phyloP scores from a whole-genome alignment of 2,329 filamentous ascomycete species.

The Podosphaera xanthii region DNA sequence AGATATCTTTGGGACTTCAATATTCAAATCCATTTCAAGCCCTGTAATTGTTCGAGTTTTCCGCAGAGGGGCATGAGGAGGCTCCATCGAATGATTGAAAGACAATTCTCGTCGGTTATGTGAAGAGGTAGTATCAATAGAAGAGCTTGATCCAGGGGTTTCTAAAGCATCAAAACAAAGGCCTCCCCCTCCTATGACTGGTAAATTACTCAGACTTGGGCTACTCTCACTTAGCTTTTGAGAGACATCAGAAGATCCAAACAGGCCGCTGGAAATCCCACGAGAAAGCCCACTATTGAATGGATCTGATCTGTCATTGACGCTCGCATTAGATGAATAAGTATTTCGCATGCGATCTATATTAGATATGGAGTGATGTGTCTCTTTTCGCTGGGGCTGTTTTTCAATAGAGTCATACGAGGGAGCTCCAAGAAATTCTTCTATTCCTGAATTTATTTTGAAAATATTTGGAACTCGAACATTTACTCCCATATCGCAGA shows the following conservation, averaged over 20 bases:
- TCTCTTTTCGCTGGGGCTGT: slow-evolving; percentile 8
- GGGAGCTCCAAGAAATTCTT: slow-evolving; percentile 22
- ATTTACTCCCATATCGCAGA: slow-evolving; percentile 71
- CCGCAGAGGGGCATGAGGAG: slow-evolving; percentile 24
- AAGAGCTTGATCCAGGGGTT: slow-evolving; percentile 30
- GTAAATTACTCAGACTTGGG: slow-evolving; percentile 16
- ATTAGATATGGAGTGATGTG: slow-evolving; percentile 6
- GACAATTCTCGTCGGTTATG: slow-evolving; percentile 13
- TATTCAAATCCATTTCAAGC: slow-evolving; percentile 16
- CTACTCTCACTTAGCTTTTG: slow-evolving; percentile 17
- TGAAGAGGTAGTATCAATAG: slow-evolving; percentile 16
- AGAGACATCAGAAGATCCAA: slow-evolving; percentile 13
- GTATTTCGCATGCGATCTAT: slow-evolving; percentile 11
- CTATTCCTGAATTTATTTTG: slow-evolving; percentile 44
- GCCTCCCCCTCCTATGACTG: slow-evolving; percentile 12
- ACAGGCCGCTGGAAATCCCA: slow-evolving; percentile 13
- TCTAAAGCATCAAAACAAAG: slow-evolving; percentile 33
- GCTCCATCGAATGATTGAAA: slow-evolving; percentile 18
- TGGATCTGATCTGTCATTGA: slow-evolving; percentile 14
- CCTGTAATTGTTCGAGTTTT: slow-evolving; percentile 15
- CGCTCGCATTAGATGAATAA: slow-evolving; percentile 8
- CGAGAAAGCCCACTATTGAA: slow-evolving; percentile 15
- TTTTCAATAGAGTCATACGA: slow-evolving; percentile 6
- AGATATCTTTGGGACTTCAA: slow-evolving; percentile 17
- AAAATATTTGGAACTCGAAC: slow-evolving; percentile 74